These are phyloP conservation scores for Populus nigra DNA, from an alignment of 345 rosid genomes.

Conservation along the genomic window DNA sequence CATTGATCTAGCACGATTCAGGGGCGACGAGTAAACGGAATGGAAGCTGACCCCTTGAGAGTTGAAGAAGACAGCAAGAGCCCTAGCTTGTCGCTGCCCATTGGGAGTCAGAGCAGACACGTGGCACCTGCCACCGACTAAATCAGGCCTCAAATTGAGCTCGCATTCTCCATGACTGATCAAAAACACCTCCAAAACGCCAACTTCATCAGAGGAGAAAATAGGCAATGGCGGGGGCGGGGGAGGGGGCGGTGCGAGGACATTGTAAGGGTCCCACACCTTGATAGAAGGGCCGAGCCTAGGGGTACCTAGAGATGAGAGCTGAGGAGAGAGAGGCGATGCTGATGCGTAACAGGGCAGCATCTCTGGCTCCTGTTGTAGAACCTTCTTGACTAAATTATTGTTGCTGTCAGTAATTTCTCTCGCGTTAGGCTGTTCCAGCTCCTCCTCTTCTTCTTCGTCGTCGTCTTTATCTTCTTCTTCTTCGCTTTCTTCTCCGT, in stretches of 20 bases:
- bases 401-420: constrained; percentile 28
- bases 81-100: constrained; percentile 91
- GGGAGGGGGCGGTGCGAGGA: constrained; percentile 69
- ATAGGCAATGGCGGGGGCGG: constrained; percentile 39
- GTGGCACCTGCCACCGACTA: constrained; percentile 78
- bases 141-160: constrained; percentile 63
- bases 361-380: constrained; percentile 88
- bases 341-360: constrained; percentile 89
- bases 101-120: constrained; percentile 60
- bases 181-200: constrained; percentile 59
- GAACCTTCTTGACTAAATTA: constrained; percentile 67
- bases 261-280: constrained; percentile 97
- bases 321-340: constrained; percentile 89
- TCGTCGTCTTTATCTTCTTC: constrained; percentile 46
- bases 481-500: constrained; percentile 49
- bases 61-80: constrained; percentile 76
- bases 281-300: constrained; percentile 84
- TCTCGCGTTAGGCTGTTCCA: constrained; percentile 30
- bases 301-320: constrained; percentile 82
- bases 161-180: constrained; percentile 83
- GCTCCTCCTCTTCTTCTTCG: constrained; percentile 32
- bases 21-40: constrained; percentile 69
- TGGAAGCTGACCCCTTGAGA: constrained; percentile 72
- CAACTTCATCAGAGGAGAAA: constrained; percentile 17
- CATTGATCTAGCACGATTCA: constrained; percentile 83